phyloP scores from a whole-genome alignment of 371 early-diverging fungal genomes.

The Rhizopus arrhizus region DNA sequence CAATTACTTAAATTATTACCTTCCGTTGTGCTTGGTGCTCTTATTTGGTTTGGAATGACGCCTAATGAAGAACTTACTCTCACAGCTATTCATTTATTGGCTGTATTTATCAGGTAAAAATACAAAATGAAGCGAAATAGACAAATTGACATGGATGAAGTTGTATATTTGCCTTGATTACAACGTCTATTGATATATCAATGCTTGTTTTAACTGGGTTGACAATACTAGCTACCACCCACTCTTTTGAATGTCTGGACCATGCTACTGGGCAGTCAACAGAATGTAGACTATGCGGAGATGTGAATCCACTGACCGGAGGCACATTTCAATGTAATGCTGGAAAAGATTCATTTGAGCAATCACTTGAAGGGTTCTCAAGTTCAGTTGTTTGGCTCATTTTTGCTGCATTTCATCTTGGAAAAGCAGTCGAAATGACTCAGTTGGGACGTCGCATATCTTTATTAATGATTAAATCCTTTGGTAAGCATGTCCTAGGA shows the following conservation, averaged over 20 bases:
- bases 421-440: constrained; percentile 65
- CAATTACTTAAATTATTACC: constrained; percentile 22
- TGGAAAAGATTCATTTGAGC: constrained; percentile 58
- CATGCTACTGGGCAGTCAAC: constrained; percentile 46
- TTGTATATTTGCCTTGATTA: constrained; percentile 63
- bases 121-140: not conserved
- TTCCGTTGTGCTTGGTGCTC: constrained; percentile 33
- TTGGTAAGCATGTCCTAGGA: constrained; percentile 61
- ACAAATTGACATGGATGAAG: constrained; percentile 30
- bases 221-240: constrained; percentile 53
- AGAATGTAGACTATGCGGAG: constrained; percentile 62
- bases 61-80: constrained; percentile 44
- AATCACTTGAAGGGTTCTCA: constrained; percentile 61
- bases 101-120: constrained; percentile 51
- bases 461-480: constrained; percentile 50
- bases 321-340: constrained; percentile 52
- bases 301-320: constrained; percentile 32
- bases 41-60: constrained; percentile 46
- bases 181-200: constrained; percentile 62
- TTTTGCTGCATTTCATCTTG: constrained; percentile 75
- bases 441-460: constrained; percentile 63
- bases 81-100: constrained; percentile 48
- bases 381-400: constrained; percentile 70
- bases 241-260: constrained; percentile 61
- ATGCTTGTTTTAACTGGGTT: constrained; percentile 57